Conservation (phyloP, 495 filamentous ascomycete genomes). For the Pseudevernia furfuracea region DNA sequence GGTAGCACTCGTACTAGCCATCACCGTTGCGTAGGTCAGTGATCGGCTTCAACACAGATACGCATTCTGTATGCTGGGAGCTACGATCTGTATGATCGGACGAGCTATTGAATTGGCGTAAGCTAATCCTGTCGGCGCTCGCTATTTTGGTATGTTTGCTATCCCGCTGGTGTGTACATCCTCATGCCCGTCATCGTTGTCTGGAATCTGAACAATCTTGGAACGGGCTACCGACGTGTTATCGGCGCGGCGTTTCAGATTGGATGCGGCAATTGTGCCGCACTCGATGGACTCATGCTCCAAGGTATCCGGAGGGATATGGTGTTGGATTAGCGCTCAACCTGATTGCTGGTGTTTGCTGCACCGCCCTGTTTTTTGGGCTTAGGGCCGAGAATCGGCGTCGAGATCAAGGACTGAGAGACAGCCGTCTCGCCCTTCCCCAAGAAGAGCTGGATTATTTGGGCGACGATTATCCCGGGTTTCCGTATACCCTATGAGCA, state of each 20-base stretch:
- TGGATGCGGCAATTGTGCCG: background rate
- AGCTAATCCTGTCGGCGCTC: slow-evolving; percentile 19
- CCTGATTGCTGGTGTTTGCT: background rate
- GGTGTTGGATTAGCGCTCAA: background rate
- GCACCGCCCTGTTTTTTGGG: background rate
- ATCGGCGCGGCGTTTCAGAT: slow-evolving; percentile 22
- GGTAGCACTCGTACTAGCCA: too few species aligned
- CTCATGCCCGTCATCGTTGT: slow-evolving; percentile 27
- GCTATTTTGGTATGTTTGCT: slow-evolving; percentile 30
- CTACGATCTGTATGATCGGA: slow-evolving; percentile 34
- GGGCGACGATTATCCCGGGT: slow-evolving; percentile 44
- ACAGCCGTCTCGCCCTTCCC: slow-evolving; percentile 30
- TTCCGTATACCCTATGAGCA: slow-evolving; percentile 34
- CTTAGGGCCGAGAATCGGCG: slow-evolving; percentile 39
- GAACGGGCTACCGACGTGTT: slow-evolving; percentile 42
- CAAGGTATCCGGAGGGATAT: background rate
- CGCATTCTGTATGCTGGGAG: slow-evolving; percentile 35
- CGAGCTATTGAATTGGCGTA: slow-evolving; percentile 35
- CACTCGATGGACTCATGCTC: too few species aligned
- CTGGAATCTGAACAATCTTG: slow-evolving; percentile 26
- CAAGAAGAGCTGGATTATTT: slow-evolving; percentile 38
- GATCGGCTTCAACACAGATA: too few species aligned
- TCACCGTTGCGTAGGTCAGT: too few species aligned
- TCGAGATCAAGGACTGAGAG: slow-evolving; percentile 38
- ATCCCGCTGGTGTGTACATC: slow-evolving; percentile 26